Conservation (phyloP, 2,329 filamentous ascomycete species). For the Lasiodiplodia sp. region DNA sequence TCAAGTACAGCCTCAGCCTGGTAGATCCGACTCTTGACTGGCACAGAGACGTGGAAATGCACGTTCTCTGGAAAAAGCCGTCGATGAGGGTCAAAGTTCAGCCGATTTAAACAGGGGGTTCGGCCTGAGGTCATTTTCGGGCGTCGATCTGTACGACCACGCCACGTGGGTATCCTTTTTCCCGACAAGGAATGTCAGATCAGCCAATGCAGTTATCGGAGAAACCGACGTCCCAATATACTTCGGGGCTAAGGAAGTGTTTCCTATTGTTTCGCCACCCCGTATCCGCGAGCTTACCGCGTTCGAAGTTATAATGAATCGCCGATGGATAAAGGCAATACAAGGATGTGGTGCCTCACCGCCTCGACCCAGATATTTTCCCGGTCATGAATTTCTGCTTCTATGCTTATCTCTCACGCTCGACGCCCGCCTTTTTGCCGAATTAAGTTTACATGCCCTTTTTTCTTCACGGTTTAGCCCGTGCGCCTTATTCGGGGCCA, state of each 20-base stretch:
- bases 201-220: background rate
- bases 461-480: background rate
- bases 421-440: background rate
- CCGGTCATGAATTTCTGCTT: background rate
- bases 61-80: background rate
- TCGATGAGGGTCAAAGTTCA: background rate
- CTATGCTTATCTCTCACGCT: background rate
- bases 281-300: background rate
- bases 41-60: background rate
- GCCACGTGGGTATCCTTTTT: background rate
- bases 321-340: too few relatives aligned
- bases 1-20: background rate
- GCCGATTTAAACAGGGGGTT: background rate
- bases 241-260: background rate
- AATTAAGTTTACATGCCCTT: background rate
- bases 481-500: background rate
- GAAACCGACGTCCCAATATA: background rate
- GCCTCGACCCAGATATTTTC: too few relatives aligned
- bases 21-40: background rate
- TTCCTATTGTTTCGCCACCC: background rate
- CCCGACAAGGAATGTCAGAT: background rate
- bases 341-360: too few relatives aligned
- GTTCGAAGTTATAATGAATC: too few relatives aligned
- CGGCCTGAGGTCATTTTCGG: background rate
- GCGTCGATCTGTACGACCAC: background rate